phyloP scores from a whole-genome alignment of 225 moss, liverwort and hornwort genomes.

The Rhytidiadelphus loreus region DNA sequence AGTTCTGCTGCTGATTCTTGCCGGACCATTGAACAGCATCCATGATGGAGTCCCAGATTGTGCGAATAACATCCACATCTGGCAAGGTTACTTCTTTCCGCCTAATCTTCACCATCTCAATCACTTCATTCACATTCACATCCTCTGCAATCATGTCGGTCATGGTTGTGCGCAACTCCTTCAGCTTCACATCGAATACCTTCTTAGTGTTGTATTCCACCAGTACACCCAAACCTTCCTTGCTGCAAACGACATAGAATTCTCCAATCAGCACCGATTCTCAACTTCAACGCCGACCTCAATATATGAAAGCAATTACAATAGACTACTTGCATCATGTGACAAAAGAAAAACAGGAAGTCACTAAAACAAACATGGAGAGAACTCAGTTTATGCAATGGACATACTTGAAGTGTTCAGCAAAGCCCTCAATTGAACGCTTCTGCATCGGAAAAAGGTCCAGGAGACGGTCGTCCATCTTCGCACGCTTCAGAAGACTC shows the following conservation, averaged over 20 bases:
- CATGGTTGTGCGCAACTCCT: slow-evolving; percentile 71
- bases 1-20: slow-evolving; percentile 95
- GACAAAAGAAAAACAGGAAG: not conserved
- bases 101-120: slow-evolving; percentile 79
- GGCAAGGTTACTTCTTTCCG: slow-evolving; percentile 77
- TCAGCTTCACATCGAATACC: slow-evolving; percentile 92
- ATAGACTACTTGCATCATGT: not conserved
- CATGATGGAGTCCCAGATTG: slow-evolving; percentile 96
- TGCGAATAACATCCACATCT: slow-evolving; percentile 83
- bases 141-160: slow-evolving; percentile 82
- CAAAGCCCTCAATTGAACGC: slow-evolving; percentile 80
- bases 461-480: slow-evolving; percentile 92
- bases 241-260: slow-evolving; percentile 35
- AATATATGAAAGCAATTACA: not conserved
- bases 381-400: not conserved
- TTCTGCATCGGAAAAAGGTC: slow-evolving; percentile 97
- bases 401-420: slow-evolving; percentile 82
- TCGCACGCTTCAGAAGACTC: slow-evolving; percentile 85
- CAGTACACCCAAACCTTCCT: slow-evolving; percentile 80
- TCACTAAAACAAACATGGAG: not conserved
- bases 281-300: not conserved
- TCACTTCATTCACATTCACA: slow-evolving; percentile 66
- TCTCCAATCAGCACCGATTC: not conserved
- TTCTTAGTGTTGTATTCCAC: slow-evolving; percentile 97
- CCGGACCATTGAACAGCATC: slow-evolving; percentile 96